Base-by-base conservation (phyloP, 129 eudicot species). In the Oenanthe sinensis region DNA sequence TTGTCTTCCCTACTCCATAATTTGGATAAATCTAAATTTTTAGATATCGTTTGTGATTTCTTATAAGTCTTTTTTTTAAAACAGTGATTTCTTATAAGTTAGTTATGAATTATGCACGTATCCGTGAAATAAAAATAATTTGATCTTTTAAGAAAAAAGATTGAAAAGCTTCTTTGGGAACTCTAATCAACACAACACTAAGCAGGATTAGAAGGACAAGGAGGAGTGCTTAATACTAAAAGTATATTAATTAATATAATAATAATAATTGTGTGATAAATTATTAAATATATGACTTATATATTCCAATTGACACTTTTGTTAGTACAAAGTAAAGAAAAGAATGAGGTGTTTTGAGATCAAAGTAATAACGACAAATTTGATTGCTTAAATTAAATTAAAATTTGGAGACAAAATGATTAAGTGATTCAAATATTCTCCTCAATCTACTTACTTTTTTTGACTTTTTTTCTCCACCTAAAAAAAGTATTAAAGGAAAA, bases 341-440 rank as follows among this genome's bases (percentile, higher is more conserved):
- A 65, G 63, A 77, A 39, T 20, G 17, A 22, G 26, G 24, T 39
- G 49, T 39, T 62, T 62, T 24, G 26, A 5, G 70, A 63, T 43
- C 19, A 77, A 77, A 58, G 76, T 28, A 69, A 16, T 47, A 69
- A 52, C 14, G 50, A 69, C 71, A 75, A 49, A 47, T 5, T 22
- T 45, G 20, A 7, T 60, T 62, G 22, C 37, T 12, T 22, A 75
- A 49, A 30, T 2, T 12, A 36, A 37, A 39, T 6, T 58, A n/a
- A 24, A 42, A 3, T 36, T 16, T 33, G 1, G 72, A 36, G 77
- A 71, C 77, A 79, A 79, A 68, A 70, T 65, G 20, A 78, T 78
- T 46, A 67, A 17, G 28, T 0, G 74, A 14, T 9, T 63, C 9
- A 30, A 58, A 77, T 28, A n/a, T 45, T 17, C 75, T 67, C 36